These are phyloP conservation scores for Ogataea glucozyma DNA, from an alignment of 805 yeast species.

Conservation along the genomic window DNA sequence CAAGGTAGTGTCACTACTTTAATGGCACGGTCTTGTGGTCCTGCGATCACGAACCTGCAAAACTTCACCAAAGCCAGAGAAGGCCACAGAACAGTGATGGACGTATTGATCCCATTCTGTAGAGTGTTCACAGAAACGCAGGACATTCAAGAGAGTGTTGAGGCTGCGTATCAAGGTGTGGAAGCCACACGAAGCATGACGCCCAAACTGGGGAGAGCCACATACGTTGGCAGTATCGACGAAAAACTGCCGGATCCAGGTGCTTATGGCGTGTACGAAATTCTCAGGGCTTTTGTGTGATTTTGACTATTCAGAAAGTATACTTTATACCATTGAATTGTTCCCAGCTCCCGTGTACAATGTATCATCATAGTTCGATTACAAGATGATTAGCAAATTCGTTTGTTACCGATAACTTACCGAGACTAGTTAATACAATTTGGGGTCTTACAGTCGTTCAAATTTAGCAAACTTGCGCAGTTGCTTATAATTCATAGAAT, in stretches of 20 bases:
- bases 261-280: slow-evolving; percentile 41
- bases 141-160: slow-evolving; percentile 29
- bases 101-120: slow-evolving; percentile 40
- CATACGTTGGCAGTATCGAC: slow-evolving; percentile 38
- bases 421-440: no score
- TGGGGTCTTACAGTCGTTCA: no score
- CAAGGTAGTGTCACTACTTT: slow-evolving; percentile 12
- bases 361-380: no score
- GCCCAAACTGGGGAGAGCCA: slow-evolving; percentile 41
- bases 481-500: no score
- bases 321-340: no score
- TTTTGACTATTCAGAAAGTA: no score
- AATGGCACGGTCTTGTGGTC: slow-evolving; percentile 27
- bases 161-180: slow-evolving; percentile 34
- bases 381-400: no score
- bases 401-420: no score
- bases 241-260: slow-evolving; percentile 40
- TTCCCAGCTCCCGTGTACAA: no score
- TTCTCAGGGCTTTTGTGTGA: slow-evolving; percentile 18
- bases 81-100: slow-evolving; percentile 43
- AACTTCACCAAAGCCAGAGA: slow-evolving; percentile 39
- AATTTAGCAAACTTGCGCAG: no score
- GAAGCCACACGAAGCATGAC: slow-evolving; percentile 38
- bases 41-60: slow-evolving; percentile 34
- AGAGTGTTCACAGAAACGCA: slow-evolving; percentile 24